Percentiles rank a stretch among this genome's conserved stretches.
Evolutionary conservation across 106 monocot genomes (phyloP).

Genomic region (Phalaenopsis equestris): DNA sequence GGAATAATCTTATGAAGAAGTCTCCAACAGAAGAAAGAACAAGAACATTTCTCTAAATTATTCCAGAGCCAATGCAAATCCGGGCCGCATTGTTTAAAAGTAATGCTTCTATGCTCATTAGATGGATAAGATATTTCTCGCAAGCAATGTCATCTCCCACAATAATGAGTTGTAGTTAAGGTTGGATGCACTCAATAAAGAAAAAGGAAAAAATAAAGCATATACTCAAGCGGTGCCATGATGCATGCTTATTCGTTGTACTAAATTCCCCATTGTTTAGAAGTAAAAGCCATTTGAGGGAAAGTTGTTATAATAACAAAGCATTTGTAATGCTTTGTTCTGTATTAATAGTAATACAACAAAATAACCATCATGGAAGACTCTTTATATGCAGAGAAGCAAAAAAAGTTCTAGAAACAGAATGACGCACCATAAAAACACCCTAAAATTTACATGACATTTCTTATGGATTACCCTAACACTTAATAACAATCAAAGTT

Average conservation of each 20-base stretch:
- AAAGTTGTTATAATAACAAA: neutral
- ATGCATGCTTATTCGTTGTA: neutral
- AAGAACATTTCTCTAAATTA: too few relatives aligned
- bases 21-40: too few relatives aligned
- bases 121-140: neutral
- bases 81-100: too few relatives aligned
- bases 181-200: neutral
- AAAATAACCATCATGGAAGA: neutral
- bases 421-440: neutral
- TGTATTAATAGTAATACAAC: neutral
- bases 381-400: neutral
- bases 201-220: neutral
- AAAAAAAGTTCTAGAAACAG: neutral
- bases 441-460: neutral
- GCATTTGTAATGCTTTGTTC: neutral
- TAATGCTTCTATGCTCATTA: neutral
- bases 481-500: neutral
- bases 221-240: neutral
- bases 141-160: neutral
- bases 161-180: neutral
- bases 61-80: too few relatives aligned
- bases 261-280: neutral
- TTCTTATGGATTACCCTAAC: neutral
- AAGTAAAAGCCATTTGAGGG: neutral
- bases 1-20: too few relatives aligned